phyloP scores from a whole-genome alignment of 805 yeast species.

The Pichia sporocuriosa region DNA sequence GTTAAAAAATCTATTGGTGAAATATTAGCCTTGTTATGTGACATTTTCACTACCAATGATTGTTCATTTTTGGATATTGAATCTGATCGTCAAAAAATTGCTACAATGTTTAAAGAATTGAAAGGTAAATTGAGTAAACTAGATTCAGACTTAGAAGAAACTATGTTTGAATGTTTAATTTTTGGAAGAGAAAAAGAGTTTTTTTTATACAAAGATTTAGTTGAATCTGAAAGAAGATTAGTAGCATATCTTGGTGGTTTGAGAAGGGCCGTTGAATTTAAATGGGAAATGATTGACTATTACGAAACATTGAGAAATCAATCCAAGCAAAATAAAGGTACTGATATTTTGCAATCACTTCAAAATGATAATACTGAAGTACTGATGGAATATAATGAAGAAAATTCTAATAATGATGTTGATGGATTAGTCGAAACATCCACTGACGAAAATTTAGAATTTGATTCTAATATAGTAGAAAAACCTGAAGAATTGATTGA shows the following conservation, averaged over 20 bases:
- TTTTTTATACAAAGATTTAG: constrained; percentile 37
- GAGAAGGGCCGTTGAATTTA: constrained; percentile 61
- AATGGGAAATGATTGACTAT: constrained; percentile 40
- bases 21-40: constrained; percentile 33
- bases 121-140: constrained; percentile 36
- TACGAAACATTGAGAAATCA: constrained; percentile 3
- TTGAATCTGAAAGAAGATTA: constrained; percentile 44
- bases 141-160: constrained; percentile 43
- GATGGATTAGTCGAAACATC: no score
- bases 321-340: no score
- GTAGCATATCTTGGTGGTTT: constrained; percentile 60
- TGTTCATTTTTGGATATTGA: neutral
- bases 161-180: constrained; percentile 52
- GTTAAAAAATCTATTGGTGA: constrained; percentile 41
- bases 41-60: constrained; percentile 44
- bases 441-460: constrained; percentile 26
- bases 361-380: neutral
- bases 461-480: constrained; percentile 22
- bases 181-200: constrained; percentile 53
- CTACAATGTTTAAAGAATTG: constrained; percentile 31
- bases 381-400: neutral
- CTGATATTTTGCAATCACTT: neutral
- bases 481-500: constrained; percentile 47
- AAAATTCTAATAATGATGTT: no score
- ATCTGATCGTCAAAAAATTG: constrained; percentile 8